Evolutionary conservation across 768 basidiomycete species (phyloP).

Genomic region (Termitomyces sp.): DNA sequence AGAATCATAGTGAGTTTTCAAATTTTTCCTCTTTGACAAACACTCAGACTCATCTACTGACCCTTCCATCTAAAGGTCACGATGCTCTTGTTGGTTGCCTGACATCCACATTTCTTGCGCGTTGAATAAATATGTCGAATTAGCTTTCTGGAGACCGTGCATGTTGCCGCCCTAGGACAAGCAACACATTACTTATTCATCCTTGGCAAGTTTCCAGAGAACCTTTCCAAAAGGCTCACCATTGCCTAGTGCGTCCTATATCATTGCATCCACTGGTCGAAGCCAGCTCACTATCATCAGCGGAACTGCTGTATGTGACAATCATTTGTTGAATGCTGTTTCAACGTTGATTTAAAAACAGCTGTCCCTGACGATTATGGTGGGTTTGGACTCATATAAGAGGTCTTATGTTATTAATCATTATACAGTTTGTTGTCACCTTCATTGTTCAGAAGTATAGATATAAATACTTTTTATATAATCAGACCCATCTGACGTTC

Average conservation of each 20-base stretch:
- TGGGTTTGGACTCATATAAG: background rate
- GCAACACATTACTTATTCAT: background rate
- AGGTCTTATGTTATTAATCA: background rate
- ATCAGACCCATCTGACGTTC: background rate
- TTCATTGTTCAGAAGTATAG: background rate
- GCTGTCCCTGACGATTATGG: background rate
- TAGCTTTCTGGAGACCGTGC: background rate
- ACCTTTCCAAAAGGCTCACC: background rate
- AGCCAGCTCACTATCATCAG: background rate
- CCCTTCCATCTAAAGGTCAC: background rate
- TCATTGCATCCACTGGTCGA: background rate
- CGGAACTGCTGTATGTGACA: background rate
- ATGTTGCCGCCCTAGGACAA: background rate
- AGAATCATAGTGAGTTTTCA: background rate
- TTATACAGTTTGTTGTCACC: background rate
- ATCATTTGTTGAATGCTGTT: background rate
- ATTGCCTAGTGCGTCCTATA: background rate
- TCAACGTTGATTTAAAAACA: background rate
- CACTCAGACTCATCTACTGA: background rate
- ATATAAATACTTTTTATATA: background rate
- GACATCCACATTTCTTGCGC: too few species aligned
- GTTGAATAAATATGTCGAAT: background rate
- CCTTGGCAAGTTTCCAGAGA: background rate
- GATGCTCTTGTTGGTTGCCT: background rate
- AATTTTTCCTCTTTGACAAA: too few species aligned